Conservation (phyloP, 371 early-diverging fungal species). For the Gilbertella persicaria region DNA sequence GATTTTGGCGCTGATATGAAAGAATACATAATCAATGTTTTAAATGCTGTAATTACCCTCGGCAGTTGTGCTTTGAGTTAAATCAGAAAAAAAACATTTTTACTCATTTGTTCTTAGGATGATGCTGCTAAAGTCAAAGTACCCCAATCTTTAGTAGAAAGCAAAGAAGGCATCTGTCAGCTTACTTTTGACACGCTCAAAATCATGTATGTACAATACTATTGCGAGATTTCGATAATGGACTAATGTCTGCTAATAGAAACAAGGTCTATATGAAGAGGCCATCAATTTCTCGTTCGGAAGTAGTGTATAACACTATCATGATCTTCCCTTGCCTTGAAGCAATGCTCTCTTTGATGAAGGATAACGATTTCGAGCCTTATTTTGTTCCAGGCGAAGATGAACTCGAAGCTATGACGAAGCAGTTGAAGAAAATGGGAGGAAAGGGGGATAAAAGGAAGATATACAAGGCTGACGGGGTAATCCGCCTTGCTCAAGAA, state of each 20-base stretch:
- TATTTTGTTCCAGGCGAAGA: conserved; percentile 24
- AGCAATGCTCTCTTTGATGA: conserved; percentile 17
- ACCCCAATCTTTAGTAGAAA: conserved; percentile 12
- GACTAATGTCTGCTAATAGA: conserved; percentile 15
- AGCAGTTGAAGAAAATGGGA: conserved; percentile 12
- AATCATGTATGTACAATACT: conserved; percentile 21
- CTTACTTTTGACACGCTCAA: conserved; percentile 12
- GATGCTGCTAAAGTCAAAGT: conserved; percentile 13
- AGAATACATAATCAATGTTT: conserved; percentile 8
- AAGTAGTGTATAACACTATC: conserved; percentile 19
- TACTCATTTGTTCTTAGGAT: conserved; percentile 18
- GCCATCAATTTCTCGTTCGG: conserved; percentile 14
- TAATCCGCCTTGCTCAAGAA: conserved; percentile 4
- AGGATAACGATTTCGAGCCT: conserved; percentile 10
- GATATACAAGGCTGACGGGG: conserved; percentile 18
- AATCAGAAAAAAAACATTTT: conserved; percentile 20
- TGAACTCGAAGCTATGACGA: conserved; percentile 12
- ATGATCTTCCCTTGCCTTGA: conserved; percentile 19
- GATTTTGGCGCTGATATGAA: conserved; percentile 11
- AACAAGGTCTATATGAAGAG: conserved; percentile 15
- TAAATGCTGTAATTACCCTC: conserved; percentile 19
- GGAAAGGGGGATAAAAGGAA: conserved; percentile 17
- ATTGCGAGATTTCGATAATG: conserved; percentile 18
- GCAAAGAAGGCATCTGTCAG: conserved; percentile 8
- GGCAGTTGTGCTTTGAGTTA: conserved; percentile 6